A percentile compares a stretch with the other conserved stretches of the same genome.
phyloP scores from a whole-genome alignment of 805 yeast species.

The Kodamaea restingae region DNA sequence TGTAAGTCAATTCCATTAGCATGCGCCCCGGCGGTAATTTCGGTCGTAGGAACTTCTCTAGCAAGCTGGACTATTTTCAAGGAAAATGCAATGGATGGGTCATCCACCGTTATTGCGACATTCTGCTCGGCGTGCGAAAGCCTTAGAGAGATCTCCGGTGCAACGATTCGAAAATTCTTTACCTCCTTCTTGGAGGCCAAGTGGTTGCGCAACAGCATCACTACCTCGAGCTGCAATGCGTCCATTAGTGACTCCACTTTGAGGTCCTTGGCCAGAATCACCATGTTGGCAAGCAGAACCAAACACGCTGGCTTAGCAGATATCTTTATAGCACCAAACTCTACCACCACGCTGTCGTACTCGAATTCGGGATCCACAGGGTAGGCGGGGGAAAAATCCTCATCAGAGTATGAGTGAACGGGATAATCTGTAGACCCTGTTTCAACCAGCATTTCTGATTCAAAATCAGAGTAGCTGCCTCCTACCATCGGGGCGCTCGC shows the following conservation, averaged over 20 bases:
- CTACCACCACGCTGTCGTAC: conserved; percentile 52
- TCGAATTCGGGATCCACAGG: conserved; percentile 39
- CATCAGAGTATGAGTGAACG: neutral
- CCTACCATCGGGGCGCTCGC: conserved; percentile 48
- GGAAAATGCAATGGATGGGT: conserved; percentile 34
- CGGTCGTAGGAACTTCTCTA: conserved; percentile 7
- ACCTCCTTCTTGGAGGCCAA: conserved; percentile 32
- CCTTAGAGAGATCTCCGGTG: conserved; percentile 37
- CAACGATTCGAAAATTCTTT: conserved; percentile 43
- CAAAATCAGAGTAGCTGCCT: neutral
- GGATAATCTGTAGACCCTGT: neutral
- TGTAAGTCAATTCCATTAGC: too few species aligned
- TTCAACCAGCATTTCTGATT: neutral
- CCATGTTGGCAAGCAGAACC: conserved; percentile 33
- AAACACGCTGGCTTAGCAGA: conserved; percentile 45
- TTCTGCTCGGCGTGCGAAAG: conserved; percentile 19
- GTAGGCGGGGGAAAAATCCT: conserved; percentile 24
- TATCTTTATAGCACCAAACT: conserved; percentile 48
- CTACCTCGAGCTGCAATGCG: conserved; percentile 55
- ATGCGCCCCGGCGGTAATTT: conserved; percentile 28
- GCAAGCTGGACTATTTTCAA: conserved; percentile 11
- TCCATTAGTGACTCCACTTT: conserved; percentile 56
- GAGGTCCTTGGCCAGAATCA: conserved; percentile 30
- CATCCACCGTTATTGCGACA: conserved; percentile 10
- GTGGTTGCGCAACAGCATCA: conserved; percentile 38